These are phyloP conservation scores for Corniculantispora saksenae DNA, from an alignment of 2,329 filamentous ascomycete species.

Conservation along the genomic window DNA sequence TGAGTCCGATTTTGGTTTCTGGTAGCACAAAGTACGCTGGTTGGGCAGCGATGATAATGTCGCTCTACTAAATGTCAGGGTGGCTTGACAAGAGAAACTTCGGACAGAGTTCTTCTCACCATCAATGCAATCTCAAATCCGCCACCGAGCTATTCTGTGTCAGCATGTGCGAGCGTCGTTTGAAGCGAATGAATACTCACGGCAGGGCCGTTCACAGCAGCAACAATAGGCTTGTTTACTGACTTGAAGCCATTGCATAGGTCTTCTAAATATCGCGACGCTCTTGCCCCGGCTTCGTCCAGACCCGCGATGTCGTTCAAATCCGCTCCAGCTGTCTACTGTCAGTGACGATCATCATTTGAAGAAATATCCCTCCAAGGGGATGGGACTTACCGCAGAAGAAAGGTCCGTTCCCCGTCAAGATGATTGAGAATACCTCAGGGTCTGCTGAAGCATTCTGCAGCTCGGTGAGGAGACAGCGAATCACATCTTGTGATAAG, in stretches of 20 bases:
- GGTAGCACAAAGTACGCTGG: slow-evolving; percentile 28
- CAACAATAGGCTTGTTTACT: slow-evolving; percentile 40
- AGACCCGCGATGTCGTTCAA: slow-evolving; percentile 37
- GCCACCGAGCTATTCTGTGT: slow-evolving; percentile 36
- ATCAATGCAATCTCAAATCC: slow-evolving; percentile 44
- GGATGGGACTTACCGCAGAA: slow-evolving; percentile 32
- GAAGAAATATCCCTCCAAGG: background rate
- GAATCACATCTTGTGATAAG: slow-evolving; percentile 51
- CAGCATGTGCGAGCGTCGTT: background rate
- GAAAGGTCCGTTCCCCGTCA: slow-evolving; percentile 35
- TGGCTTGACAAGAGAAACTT: background rate
- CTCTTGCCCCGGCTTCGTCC: slow-evolving; percentile 28
- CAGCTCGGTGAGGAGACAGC: slow-evolving; percentile 36
- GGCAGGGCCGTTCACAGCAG: slow-evolving; percentile 43
- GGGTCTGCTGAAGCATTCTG: slow-evolving; percentile 24
- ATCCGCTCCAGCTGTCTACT: slow-evolving; percentile 35
- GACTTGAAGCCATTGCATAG: slow-evolving; percentile 25
- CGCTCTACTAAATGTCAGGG: slow-evolving; percentile 22
- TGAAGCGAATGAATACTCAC: slow-evolving; percentile 28
- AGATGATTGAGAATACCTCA: slow-evolving; percentile 33
- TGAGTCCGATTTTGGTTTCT: slow-evolving; percentile 30
- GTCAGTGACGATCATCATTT: background rate
- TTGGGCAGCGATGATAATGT: slow-evolving; percentile 27
- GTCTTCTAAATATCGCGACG: slow-evolving; percentile 29
- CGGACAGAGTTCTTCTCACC: slow-evolving; percentile 29